A percentile compares a stretch with the other conserved stretches of the same genome.
phyloP scores from a whole-genome alignment of 495 filamentous ascomycete species.

The Penicillium cosmopolitanum region DNA sequence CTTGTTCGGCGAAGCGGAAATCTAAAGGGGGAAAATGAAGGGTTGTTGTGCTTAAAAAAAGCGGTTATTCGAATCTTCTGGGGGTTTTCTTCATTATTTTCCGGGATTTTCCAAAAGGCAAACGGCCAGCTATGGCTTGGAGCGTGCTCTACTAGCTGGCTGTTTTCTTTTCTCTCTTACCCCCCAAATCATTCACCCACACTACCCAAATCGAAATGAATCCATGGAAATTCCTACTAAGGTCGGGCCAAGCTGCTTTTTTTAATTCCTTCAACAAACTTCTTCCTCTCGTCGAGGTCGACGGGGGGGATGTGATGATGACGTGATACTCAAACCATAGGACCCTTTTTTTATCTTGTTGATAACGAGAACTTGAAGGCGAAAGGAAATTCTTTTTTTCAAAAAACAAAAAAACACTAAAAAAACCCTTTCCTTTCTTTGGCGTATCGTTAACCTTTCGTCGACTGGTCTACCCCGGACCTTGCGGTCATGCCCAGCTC shows the following conservation, averaged over 20 bases:
- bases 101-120: not conserved
- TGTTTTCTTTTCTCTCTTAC: constrained; percentile 20
- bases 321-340: constrained; percentile 36
- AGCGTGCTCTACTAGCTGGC: not conserved
- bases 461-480: no score
- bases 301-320: constrained; percentile 39
- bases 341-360: constrained; percentile 31
- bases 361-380: constrained; percentile 33
- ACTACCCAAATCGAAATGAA: not conserved
- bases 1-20: constrained; percentile 48
- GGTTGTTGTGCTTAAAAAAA: constrained; percentile 17
- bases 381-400: constrained; percentile 36
- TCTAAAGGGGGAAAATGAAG: constrained; percentile 18
- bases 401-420: constrained; percentile 19
- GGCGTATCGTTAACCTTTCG: no score
- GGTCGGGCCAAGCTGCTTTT: constrained; percentile 8
- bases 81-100: constrained; percentile 19
- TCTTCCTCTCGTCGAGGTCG: constrained; percentile 25
- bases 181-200: not conserved
- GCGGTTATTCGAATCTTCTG: constrained; percentile 16
- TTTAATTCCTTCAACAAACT: not conserved
- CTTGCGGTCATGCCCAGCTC: no score
- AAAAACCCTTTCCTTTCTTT: constrained; percentile 17
- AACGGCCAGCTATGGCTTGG: no score
- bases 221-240: constrained; percentile 5